phyloP scores from a whole-genome alignment of 257 asterid species.

The Osmanthus fragrans region DNA sequence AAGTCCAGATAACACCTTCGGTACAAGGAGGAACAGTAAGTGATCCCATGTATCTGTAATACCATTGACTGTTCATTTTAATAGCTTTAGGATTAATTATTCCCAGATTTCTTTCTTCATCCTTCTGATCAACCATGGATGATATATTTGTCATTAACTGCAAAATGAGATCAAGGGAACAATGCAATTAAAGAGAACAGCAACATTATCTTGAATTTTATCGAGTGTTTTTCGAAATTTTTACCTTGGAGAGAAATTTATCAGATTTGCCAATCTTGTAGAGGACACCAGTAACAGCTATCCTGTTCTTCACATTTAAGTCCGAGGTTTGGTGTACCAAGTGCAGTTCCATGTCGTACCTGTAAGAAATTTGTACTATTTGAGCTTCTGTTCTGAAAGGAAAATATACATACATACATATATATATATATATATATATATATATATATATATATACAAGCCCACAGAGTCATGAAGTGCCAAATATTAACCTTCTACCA shows the following conservation, averaged over 20 bases:
- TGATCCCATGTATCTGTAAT: constrained; percentile 64
- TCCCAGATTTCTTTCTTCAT: constrained; percentile 27
- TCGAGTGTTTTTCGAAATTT: not conserved
- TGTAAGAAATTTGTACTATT: constrained; percentile 9
- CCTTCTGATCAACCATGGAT: constrained; percentile 28
- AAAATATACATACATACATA: no score
- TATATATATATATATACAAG: no score
- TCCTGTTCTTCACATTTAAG: constrained; percentile 31
- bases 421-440: no score
- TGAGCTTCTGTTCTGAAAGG: not conserved
- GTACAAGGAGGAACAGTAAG: constrained; percentile 79
- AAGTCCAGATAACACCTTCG: constrained; percentile 72
- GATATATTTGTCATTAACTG: constrained; percentile 45
- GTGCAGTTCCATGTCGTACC: constrained; percentile 72
- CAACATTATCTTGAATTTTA: not conserved
- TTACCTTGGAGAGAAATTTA: constrained; percentile 58
- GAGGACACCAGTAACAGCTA: constrained; percentile 51
- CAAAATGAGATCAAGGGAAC: not conserved
- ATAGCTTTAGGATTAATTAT: constrained; percentile 48
- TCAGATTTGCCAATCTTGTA: constrained; percentile 65
- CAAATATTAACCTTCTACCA: constrained; percentile 44
- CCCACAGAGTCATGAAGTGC: no score
- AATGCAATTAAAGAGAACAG: no score
- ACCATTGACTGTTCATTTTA: constrained; percentile 21
- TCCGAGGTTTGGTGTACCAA: constrained; percentile 54